Percentiles rank a stretch among this genome's conserved stretches.
Evolutionary conservation across 306 rosid species (phyloP).

Genomic region (Citrullus mucosospermus): DNA sequence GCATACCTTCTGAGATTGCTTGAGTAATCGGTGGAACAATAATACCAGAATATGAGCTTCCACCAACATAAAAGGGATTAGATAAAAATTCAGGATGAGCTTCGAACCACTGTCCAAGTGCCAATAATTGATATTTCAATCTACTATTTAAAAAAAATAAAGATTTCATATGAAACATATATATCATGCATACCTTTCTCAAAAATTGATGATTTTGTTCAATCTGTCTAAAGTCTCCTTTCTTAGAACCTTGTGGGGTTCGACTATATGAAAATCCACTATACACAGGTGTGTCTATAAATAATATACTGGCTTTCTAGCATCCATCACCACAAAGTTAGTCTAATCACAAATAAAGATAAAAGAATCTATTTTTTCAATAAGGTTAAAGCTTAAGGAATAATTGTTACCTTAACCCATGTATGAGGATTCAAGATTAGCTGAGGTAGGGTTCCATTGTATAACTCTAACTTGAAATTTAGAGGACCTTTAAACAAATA

Average conservation of each 20-base stretch:
- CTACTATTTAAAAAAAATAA: no score
- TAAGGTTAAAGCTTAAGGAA: no score
- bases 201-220: conserved; percentile 16
- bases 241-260: conserved; percentile 9
- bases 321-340: background rate
- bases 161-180: conserved; percentile 13
- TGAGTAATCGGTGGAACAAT: conserved; percentile 35
- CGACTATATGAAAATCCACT: conserved; percentile 47
- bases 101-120: conserved; percentile 41
- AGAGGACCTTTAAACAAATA: conserved; percentile 37
- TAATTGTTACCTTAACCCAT: conserved; percentile 52
- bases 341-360: no score
- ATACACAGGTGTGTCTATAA: conserved; percentile 34
- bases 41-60: conserved; percentile 61
- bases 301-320: conserved; percentile 1
- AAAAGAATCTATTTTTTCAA: no score
- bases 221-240: conserved; percentile 26
- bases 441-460: conserved; percentile 42
- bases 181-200: background rate
- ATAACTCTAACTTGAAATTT: conserved; percentile 21
- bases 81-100: conserved; percentile 42
- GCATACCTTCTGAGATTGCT: conserved; percentile 41
- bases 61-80: conserved; percentile 40
- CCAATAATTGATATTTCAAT: no score
- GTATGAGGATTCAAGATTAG: conserved; percentile 31